Conservation (phyloP, 805 yeast species). For the Kluyveromyces lactis region DNA sequence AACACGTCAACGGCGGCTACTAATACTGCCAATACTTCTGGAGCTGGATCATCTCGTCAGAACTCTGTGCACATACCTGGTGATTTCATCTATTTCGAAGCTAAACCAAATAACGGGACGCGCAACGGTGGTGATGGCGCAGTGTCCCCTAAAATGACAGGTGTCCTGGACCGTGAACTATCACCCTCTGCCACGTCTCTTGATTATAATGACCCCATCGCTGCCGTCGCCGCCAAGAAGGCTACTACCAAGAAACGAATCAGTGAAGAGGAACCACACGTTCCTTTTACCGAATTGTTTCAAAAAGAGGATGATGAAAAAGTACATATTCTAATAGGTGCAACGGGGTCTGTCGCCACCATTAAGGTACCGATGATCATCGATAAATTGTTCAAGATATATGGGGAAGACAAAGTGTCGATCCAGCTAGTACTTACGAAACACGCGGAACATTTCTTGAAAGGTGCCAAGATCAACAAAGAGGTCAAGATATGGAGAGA, state of each 20-base stretch:
- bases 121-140: neutral
- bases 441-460: conserved; percentile 63
- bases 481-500: conserved; percentile 83
- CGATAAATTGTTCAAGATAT: conserved; percentile 74
- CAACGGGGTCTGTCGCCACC: conserved; percentile 95
- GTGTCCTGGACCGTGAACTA: no score
- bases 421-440: conserved; percentile 80
- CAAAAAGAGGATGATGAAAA: conserved; percentile 73
- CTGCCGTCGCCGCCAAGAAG: conserved; percentile 37
- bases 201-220: no score
- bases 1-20: no score
- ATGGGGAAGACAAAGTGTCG: conserved; percentile 63
- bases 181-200: no score
- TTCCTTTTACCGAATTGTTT: conserved; percentile 67
- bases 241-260: conserved; percentile 39
- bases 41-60: conserved; percentile 17
- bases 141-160: neutral
- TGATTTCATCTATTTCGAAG: conserved; percentile 25
- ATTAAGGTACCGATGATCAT: conserved; percentile 86
- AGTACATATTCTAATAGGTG: conserved; percentile 81
- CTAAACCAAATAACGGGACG: conserved; percentile 2
- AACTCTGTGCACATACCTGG: conserved; percentile 30
- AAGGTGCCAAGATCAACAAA: conserved; percentile 54
- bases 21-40: neutral
- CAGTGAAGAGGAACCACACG: conserved; percentile 37